phyloP scores from a whole-genome alignment of 805 yeast genomes.

The Schizosaccharomyces lindneri region DNA sequence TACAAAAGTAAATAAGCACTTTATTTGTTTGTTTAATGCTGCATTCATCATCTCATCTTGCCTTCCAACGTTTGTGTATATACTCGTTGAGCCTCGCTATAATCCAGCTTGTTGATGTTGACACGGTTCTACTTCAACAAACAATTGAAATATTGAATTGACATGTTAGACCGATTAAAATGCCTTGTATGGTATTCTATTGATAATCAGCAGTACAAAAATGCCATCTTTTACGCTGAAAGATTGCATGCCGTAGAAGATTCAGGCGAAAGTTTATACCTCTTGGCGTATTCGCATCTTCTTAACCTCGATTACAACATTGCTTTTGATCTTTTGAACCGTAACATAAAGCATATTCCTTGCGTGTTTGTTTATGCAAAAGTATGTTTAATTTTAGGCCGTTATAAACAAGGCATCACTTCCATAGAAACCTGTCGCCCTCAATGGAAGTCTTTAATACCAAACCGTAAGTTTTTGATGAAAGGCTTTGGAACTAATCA shows the following conservation, averaged over 20 bases:
- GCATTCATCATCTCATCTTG: no score
- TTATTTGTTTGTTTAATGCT: no score
- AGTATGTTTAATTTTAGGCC: conserved; percentile 31
- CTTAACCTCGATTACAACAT: conserved; percentile 35
- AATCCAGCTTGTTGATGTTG: no score
- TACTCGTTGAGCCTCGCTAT: no score
- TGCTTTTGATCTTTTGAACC: conserved; percentile 26
- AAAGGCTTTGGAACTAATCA: neutral
- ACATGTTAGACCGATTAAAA: conserved; percentile 17
- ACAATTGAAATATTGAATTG: neutral
- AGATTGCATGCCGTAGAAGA: conserved; percentile 39
- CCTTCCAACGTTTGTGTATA: no score
- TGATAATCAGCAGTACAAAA: conserved; percentile 39
- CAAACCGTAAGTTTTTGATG: neutral
- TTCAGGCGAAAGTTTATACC: conserved; percentile 35
- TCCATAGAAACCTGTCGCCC: conserved; percentile 16
- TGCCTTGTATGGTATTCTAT: conserved; percentile 35
- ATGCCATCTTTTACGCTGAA: conserved; percentile 76
- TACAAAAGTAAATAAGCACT: no score
- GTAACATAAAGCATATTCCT: conserved; percentile 34
- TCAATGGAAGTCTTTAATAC: conserved; percentile 1
- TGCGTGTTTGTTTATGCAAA: conserved; percentile 54
- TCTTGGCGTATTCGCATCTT: conserved; percentile 43
- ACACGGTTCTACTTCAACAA: no score
- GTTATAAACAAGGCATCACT: conserved; percentile 35